Base-by-base conservation (phyloP, 2,329 filamentous ascomycete genomes). In the Fusarium sp. region DNA sequence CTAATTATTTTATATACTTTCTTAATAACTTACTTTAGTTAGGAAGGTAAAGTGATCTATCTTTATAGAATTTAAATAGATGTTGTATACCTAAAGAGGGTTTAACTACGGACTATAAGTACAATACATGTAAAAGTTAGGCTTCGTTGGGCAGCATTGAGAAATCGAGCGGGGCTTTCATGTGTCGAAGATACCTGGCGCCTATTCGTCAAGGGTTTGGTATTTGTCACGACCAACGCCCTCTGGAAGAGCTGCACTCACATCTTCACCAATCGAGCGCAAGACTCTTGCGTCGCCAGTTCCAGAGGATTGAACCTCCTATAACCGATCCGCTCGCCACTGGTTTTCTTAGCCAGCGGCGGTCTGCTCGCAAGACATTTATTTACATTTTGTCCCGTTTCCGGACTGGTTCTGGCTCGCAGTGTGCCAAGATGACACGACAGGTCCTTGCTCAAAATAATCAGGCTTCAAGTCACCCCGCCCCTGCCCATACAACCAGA, bases 21-120 rank as follows among this genome's bases (percentile, higher is more conserved):
- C 1, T 35, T 8, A 1, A 35, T 15, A 35, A 15, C 7, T 0
- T 35, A 35, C 14, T 3, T 35, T 4, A 35, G 14, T 8, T 3
- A 35, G 1, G 32, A 35, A 35, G 7, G 14, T 35, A 1, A 35
- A 35, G 32, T 4, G 0, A 15, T 35, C 32, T 15, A 1, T 35
- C 14, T 35, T 3, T 35, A 1, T 9, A 4, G 7, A 20, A 12
- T 20, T 20, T 18, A 20, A 38, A 38, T 38, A 4, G 6, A 20
- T 12, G 2, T 1, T 1, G 36, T 8, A 12, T 38, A 38, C 36
- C 10, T 38, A 20, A 12, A 8, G 10, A 38, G 36, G 36, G 5
- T 20, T 38, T 8, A 6, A 12, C 36, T 38, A 7, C 36, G 18
- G 18, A 38, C 11, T 8, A 6, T 20, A 6, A 38, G 36, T 38